Evolutionary conservation across 179 eudicot species (phyloP), one percentile per base, ranked within the genome.

Genomic region (Silene noctiflora): DNA sequence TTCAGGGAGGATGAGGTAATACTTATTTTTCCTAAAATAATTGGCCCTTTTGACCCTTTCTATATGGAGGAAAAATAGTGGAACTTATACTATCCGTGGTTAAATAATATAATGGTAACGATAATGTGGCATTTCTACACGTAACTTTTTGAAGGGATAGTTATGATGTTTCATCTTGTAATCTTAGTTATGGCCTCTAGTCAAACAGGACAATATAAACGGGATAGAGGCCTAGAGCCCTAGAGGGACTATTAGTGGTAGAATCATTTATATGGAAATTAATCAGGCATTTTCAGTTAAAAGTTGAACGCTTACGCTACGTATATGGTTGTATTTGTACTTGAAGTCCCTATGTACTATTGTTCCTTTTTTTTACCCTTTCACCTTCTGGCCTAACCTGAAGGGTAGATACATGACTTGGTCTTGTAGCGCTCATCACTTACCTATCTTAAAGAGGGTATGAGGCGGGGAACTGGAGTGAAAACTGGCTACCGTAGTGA

Each of bases 1-100:
- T 91, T 93, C 81, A 91, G 91, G 78, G 98, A 93, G 75, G 98
- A 93, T 73, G 98, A 93, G 97, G 98, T 89, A 77, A 9, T 70
- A 33, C 39, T 0, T 42, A 16, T 53, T 16, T 6, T 13, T 64
- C 42, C 59, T 20, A 3, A 51, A 53, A 53, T 53, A 53, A 14
- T 17, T 16, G 59, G 59, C 59, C 19, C 19, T 14, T 53, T 16
- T 14, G 19, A 42, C 48, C 12, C 48, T 42, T 42, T 42, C 48
- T 42, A 42, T 42, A 42, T 42, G 13, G 46, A 39, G 46, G 46
- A 8, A 39, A 39, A 39, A 39, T 39, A 39, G 46, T 39, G 46
- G 39, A 39, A 9, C 46, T 39, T 39, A 9, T 39, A 8, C 46
- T 39, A 39, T 39, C 46, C 46, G 11, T 39, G 1, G 46, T 9